Percentiles rank a stretch among this genome's conserved stretches.
These are phyloP conservation scores for Penicillium pancosmium DNA, from an alignment of 495 filamentous ascomycete genomes.

Conservation along the genomic window DNA sequence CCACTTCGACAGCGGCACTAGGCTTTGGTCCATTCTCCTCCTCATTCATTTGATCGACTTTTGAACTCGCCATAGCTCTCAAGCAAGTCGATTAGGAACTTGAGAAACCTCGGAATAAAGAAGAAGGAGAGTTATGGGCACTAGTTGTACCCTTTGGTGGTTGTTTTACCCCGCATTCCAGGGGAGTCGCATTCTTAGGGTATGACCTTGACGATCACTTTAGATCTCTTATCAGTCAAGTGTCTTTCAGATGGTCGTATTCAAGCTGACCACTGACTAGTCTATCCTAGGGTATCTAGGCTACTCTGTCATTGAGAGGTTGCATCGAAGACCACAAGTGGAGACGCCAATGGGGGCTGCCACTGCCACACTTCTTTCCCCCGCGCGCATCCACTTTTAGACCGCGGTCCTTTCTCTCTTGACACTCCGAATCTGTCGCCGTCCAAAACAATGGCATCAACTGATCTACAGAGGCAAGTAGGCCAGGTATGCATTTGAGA, in stretches of 20 bases:
- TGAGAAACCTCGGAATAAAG: constrained; percentile 6
- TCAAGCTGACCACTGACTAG: neutral
- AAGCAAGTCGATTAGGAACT: neutral
- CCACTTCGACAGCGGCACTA: constrained; percentile 9
- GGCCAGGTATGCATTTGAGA: constrained; percentile 31
- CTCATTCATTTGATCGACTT: neutral
- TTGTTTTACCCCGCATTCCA: constrained; percentile 23
- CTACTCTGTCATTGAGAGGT: neutral
- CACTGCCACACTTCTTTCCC: neutral
- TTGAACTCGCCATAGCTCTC: constrained; percentile 10
- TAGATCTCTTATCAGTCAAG: neutral
- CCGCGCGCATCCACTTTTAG: neutral
- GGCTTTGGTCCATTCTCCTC: constrained; percentile 6
- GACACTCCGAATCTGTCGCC: neutral
- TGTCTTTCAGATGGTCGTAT: neutral
- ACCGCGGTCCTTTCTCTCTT: neutral
- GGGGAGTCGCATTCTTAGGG: neutral
- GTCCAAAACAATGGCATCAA: constrained; percentile 22
- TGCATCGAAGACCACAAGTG: constrained; percentile 1
- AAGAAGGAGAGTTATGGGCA: neutral
- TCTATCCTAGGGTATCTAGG: neutral
- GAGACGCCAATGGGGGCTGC: neutral
- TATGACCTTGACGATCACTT: neutral
- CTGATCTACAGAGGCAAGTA: constrained; percentile 36
- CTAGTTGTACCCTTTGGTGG: neutral